A percentile compares a stretch with the other conserved stretches of the same genome.
These are phyloP conservation scores for Naganishia sp. DNA, from an alignment of 1,284 basidiomycete genomes.

Conservation along the genomic window DNA sequence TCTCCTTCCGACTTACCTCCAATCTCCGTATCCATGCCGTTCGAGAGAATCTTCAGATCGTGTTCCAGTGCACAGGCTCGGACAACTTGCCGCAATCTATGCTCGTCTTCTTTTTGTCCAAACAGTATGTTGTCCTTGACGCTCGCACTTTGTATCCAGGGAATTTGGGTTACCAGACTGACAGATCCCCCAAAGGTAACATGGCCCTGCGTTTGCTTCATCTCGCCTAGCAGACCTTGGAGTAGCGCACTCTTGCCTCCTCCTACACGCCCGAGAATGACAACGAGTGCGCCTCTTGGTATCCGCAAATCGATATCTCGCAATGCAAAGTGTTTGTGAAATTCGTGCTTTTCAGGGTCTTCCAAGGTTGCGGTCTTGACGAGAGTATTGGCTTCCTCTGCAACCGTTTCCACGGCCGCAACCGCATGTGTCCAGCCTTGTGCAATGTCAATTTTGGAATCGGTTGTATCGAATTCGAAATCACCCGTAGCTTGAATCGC, in stretches of 20 bases:
- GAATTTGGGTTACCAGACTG: conserved; percentile 69
- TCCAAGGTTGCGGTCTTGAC: not conserved
- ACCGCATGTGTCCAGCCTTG: conserved; percentile 32
- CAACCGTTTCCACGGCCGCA: conserved; percentile 9
- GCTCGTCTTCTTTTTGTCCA: conserved; percentile 35
- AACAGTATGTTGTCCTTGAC: conserved; percentile 58
- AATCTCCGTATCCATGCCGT: conserved; percentile 62
- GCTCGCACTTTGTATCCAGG: conserved; percentile 73
- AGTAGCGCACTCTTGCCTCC: conserved; percentile 60
- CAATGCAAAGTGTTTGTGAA: conserved; percentile 59
- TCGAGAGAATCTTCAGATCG: conserved; percentile 41
- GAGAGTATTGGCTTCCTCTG: not conserved
- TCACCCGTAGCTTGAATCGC: conserved; percentile 66
- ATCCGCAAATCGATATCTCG: conserved; percentile 63
- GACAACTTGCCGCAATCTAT: conserved; percentile 38
- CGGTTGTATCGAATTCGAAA: conserved; percentile 67
- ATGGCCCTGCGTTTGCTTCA: conserved; percentile 65
- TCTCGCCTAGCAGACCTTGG: conserved; percentile 71
- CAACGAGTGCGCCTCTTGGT: conserved; percentile 52
- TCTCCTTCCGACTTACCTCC: conserved; percentile 59
- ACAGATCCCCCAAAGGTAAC: conserved; percentile 64
- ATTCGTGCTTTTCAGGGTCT: not conserved
- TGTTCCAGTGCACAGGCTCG: conserved; percentile 39
- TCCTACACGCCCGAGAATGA: conserved; percentile 46
- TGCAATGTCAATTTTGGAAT: conserved; percentile 6